Evolutionary conservation across 2,329 filamentous ascomycete genomes (phyloP), one percentile per base, ranked within the genome.

Genomic region (Onygena corvina): DNA sequence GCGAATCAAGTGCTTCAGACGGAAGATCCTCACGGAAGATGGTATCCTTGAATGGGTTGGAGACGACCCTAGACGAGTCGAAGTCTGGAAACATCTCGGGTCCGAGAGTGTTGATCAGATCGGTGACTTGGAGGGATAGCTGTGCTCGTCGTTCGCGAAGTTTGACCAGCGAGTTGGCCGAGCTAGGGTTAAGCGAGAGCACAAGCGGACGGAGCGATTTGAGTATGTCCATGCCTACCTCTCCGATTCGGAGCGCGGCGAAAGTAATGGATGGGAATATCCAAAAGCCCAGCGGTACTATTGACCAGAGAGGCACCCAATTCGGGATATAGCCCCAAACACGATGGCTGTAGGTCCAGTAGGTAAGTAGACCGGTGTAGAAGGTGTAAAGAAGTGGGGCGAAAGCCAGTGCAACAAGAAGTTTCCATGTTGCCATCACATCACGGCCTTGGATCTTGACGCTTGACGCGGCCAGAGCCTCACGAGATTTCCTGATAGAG

Each of bases 51-150:
- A 73, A 72, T 2, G 72, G 71, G 60, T 73, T 72, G 3, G 70
- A 67, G 42, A 90, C 71, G 50, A 92, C 76, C 29, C 86, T 79
- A 9, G 79, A 76, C 54, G 81, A 77, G 59, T 92, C 86, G 61
- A 94, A 98, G 70, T 98, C 92, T n/a, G 88, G 83, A 70, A 93
- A 98, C 71, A 98, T 83, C 63, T 96, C 89, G 0, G 92, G 92
- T 0, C 92, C 92, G 9, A 98, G 80, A 14, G 85, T 87, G 67
- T 98, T 96, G 73, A 98, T 94, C 42, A 94, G 75, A 2, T 92
- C 80, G 1, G 89, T 94, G 33, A 98, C 88, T 61, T 92, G 79
- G 7, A 78, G 74, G 51, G 86, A 86, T 42, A 98, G 76, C 54
- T 83, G 76, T 21, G 78, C 81, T 48, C 92, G 80, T 53, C 79